Base-by-base conservation (phyloP, 768 basidiomycete genomes). In the Grammothele lineata region DNA sequence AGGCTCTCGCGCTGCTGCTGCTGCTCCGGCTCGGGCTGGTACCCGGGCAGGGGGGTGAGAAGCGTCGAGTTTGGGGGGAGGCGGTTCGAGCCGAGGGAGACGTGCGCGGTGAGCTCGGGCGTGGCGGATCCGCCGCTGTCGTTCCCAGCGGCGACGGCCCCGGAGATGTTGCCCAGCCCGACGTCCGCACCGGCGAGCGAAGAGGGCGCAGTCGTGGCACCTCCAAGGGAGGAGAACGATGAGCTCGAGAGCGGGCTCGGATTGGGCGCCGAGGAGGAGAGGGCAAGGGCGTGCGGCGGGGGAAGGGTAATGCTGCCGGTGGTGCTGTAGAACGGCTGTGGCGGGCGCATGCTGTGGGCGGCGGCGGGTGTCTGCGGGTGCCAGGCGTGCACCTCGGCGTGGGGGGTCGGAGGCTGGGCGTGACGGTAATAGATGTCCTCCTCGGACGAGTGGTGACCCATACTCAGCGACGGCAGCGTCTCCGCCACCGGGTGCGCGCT, bases 31-130 rank as follows among this genome's bases (percentile, higher is more conserved):
- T 60, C 53, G 14, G 47, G 74, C 50, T 75, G 73, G 56, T 82
- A 84, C 18, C 80, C 76, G 4, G 79, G 72, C 17, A 85, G 69
- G n/a, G 86, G 83, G 25, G 85, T 87, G 51, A 87, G 68, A 44
- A 88, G 70, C 82, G 72, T 24, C 72, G 73, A 32, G 77, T 74
- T 45, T 73, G 69, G 51, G 76, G 70, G 48, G 66, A 51, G 48
- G 60, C 77, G 4, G 71, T 63, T 23, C 78, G 80, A 59, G 81
- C 85, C 21, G 81, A 86, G 64, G 81, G 46, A 58, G 43, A 37
- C 51, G 44, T 50, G 60, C 39, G 53, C 48, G 11, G 58, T 43
- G 43, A 59, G 49, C 35, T 54, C 48, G 10, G 55, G 37, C 12
- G 46, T 40, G 10, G 51, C 36, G 19, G 51, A 47, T n/a, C n/a